Percentiles rank a stretch among this genome's conserved stretches.
phyloP scores from a whole-genome alignment of 2,329 filamentous ascomycete genomes.

The Xylaria sp. region DNA sequence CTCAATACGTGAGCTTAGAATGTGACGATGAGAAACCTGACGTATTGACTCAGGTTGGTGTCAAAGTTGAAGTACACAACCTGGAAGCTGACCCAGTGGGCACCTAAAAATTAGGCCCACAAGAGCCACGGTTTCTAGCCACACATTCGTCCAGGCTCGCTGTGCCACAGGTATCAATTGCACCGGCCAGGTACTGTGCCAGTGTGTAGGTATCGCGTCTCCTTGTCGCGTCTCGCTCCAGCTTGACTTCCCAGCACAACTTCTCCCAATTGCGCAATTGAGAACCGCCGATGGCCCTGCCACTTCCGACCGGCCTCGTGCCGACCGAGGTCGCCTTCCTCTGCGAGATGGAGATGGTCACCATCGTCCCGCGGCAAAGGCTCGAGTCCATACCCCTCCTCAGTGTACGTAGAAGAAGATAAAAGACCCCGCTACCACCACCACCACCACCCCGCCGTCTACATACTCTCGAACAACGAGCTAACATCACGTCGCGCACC shows the following conservation, averaged over 20 bases:
- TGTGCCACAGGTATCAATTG: background rate
- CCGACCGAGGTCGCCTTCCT: constrained; percentile 91
- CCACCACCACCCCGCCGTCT: constrained; percentile 16
- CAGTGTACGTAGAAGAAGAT: constrained; percentile 67
- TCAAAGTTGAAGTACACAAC: too few relatives aligned
- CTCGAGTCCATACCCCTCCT: constrained; percentile 85
- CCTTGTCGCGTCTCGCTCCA: background rate
- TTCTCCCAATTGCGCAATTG: constrained; percentile 11
- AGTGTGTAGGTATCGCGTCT: constrained; percentile 1
- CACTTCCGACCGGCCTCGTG: constrained; percentile 59
- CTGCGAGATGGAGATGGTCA: constrained; percentile 97
- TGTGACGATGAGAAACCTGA: too few relatives aligned
- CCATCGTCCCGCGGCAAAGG: constrained; percentile 86
- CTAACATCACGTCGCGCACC: background rate
- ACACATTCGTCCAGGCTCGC: background rate
- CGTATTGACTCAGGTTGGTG: too few relatives aligned
- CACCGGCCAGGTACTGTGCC: background rate
- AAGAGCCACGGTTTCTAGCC: background rate
- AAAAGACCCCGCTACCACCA: constrained; percentile 24
- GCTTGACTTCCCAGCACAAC: background rate
- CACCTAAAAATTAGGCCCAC: too few relatives aligned
- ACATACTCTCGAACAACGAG: constrained; percentile 4
- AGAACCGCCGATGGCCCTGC: constrained; percentile 35
- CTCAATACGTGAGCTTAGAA: too few relatives aligned
- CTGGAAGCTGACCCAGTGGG: too few relatives aligned